Percentiles rank a stretch among this genome's conserved stretches.
Conservation (phyloP, 192 early-diverging fungal species). For the Coemansia sp. region DNA sequence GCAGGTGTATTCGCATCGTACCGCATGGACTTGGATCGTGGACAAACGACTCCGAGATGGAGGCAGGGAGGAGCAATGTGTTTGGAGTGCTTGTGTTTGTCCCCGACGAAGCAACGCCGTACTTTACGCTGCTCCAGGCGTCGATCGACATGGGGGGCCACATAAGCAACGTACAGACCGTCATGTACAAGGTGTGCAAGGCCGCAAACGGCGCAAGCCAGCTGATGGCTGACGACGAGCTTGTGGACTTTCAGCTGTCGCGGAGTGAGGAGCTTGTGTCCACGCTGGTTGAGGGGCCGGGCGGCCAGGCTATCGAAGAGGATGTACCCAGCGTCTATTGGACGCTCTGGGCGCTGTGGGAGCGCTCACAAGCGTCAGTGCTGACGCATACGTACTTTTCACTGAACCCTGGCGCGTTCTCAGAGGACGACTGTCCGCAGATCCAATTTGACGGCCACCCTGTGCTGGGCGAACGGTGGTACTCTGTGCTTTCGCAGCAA, state of each 20-base stretch:
- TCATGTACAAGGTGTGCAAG: constrained; percentile 51
- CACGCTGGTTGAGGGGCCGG: constrained; percentile 22
- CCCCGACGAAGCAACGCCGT: constrained; percentile 49
- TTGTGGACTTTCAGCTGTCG: constrained; percentile 42
- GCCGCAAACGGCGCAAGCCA: constrained; percentile 45
- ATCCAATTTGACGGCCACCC: constrained; percentile 38
- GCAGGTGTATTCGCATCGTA: constrained; percentile 34
- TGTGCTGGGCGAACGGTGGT: constrained; percentile 47
- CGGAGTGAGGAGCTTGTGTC: constrained; percentile 26
- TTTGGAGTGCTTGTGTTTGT: constrained; percentile 56
- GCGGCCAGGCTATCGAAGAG: constrained; percentile 21
- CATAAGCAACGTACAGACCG: constrained; percentile 25
- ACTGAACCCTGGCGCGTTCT: constrained; percentile 15
- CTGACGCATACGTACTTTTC: constrained; percentile 46
- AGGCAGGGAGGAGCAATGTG: constrained; percentile 6
- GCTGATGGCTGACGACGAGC: constrained; percentile 53
- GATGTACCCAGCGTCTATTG: constrained; percentile 28
- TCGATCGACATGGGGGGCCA: constrained; percentile 22
- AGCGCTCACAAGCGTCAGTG: constrained; percentile 36
- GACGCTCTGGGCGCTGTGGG: constrained; percentile 55
- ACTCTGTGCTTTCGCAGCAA: constrained; percentile 34
- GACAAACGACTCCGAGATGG: constrained; percentile 27
- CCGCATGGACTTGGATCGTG: constrained; percentile 20
- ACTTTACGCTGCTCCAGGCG: constrained; percentile 46
- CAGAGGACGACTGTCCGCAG: constrained; percentile 2